Base-by-base conservation (phyloP, 2,329 filamentous ascomycete species). In the Neophaeococcomyces mojaviensis region DNA sequence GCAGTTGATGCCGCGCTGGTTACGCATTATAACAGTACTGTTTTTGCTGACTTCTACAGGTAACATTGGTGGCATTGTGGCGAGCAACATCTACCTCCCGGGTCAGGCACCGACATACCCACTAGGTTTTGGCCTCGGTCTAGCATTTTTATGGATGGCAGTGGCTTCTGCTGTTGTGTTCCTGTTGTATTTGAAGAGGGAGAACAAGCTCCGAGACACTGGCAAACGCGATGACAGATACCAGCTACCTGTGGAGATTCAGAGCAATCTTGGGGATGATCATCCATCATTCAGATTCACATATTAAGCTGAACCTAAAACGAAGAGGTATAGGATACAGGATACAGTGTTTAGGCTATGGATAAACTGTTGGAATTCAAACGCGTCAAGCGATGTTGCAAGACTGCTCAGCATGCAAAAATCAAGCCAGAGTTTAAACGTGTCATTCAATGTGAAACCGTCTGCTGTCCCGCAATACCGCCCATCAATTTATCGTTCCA, bases 81-180 rank as follows among this genome's bases (percentile, higher is more conserved):
- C 61, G 3, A 64, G 60, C 39, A 67, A 68, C 49, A 64, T 70
- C 43, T 70, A 67, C 47, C 49, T 67, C 5, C 54, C 57, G 6
- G 56, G 48, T n/a, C 56, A 66, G 40, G 60, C 54, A 1, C 66
- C 68, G 1, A 49, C 39, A 12, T 69, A 68, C 49, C 58, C 54
- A 1, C 62, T 65, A 0, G 67, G 66, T 1, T 69, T 66, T 39
- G 61, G 64, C 0, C 56, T 62, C 13, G 58, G 62, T 5, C 54
- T 68, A 3, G 63, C 50, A 1, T 55, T 66, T 51, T 44, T 64
- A 8, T 66, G 63, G 63, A 43, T 66, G 4, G 62, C 61, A 50
- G 62, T 58, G 4, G 3, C 59, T n/a, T 47, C 59, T 3, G 61
- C 61, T 33, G 51, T 57, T 3, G 44, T 56, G 3, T 62, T 65